phyloP scores from a whole-genome alignment of 176 grass and related monocot species.

The Miscanthus lutarioriparius region DNA sequence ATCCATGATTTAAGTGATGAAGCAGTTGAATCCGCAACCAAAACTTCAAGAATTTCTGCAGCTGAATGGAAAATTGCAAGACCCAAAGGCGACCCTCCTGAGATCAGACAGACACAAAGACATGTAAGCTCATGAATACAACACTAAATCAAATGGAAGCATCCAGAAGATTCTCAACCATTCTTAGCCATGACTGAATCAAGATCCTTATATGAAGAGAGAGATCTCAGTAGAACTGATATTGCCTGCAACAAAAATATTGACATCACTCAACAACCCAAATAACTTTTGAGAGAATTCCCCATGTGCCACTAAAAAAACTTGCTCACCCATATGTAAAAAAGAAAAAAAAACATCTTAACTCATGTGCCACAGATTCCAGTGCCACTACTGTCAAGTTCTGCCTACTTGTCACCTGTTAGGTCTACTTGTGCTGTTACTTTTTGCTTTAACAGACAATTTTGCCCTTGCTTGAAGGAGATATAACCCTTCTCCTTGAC shows the following conservation, averaged over 20 bases:
- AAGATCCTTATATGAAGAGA: conserved; percentile 75
- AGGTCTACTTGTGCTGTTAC: neutral
- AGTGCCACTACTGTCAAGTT: neutral
- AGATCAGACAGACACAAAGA: conserved; percentile 29
- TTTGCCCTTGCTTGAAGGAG: neutral
- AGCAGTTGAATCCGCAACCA: conserved; percentile 87
- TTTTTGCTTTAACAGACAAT: neutral
- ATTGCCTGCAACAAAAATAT: conserved; percentile 58
- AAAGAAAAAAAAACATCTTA: neutral
- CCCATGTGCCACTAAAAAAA: neutral
- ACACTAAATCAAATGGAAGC: conserved; percentile 27
- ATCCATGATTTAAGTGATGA: conserved; percentile 91
- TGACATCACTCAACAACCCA: conserved; percentile 23
- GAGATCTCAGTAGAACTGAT: conserved; percentile 78
- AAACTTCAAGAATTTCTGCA: conserved; percentile 94
- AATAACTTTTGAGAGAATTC: conserved; percentile 13
- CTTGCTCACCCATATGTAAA: neutral
- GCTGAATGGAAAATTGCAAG: conserved; percentile 92
- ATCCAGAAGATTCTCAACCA: conserved; percentile 51
- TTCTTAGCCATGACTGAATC: conserved; percentile 62
- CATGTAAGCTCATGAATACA: conserved; percentile 4
- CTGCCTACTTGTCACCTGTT: neutral
- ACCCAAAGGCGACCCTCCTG: conserved; percentile 80
- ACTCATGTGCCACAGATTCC: neutral
- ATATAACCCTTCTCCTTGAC: neutral